Evolutionary conservation across 2,329 filamentous ascomycete species (phyloP).

Genomic region (Diaporthe sp.): DNA sequence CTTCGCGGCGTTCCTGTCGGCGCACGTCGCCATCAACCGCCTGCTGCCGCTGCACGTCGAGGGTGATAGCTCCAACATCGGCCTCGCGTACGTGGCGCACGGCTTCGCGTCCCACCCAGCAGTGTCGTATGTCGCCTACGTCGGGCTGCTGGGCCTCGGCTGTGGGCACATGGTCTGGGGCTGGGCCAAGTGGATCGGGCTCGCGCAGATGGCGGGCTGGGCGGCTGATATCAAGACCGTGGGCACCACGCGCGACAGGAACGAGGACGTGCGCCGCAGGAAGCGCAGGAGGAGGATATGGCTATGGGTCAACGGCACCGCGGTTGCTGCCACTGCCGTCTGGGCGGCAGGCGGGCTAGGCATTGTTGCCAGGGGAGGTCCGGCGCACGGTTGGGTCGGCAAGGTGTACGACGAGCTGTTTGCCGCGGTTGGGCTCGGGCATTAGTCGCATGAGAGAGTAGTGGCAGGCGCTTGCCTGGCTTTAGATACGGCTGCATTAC

Average conservation of each 20-base stretch:
- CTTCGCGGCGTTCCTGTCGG: slow-evolving; percentile 73
- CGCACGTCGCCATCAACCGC: slow-evolving; percentile 83
- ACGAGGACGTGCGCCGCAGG: slow-evolving; percentile 64
- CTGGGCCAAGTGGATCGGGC: slow-evolving; percentile 83
- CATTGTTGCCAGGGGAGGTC: slow-evolving; percentile 79
- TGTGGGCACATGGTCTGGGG: slow-evolving; percentile 88
- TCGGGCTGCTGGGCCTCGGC: slow-evolving; percentile 74
- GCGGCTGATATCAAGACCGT: slow-evolving; percentile 50
- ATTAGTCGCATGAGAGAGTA: neutral
- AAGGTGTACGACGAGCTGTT: slow-evolving; percentile 83
- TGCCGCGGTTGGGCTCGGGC: slow-evolving; percentile 37
- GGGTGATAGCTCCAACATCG: slow-evolving; percentile 88
- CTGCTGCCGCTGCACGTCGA: slow-evolving; percentile 81
- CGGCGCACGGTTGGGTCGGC: slow-evolving; percentile 82
- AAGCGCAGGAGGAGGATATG: slow-evolving; percentile 74
- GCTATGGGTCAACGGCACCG: slow-evolving; percentile 78
- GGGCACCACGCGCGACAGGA: slow-evolving; percentile 52
- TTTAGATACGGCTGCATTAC: neutral
- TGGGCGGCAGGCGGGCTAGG: slow-evolving; percentile 89
- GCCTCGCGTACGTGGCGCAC: slow-evolving; percentile 86
- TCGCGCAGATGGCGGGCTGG: slow-evolving; percentile 69
- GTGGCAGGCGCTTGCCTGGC: slow-evolving; percentile 15
- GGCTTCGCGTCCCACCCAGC: slow-evolving; percentile 81
- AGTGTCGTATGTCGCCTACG: slow-evolving; percentile 78
- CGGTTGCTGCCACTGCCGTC: slow-evolving; percentile 69